Percentiles rank a stretch among this genome's conserved stretches.
These are phyloP conservation scores for Hirsutella thompsonii DNA, from an alignment of 2,329 filamentous ascomycete genomes.

Conservation along the genomic window DNA sequence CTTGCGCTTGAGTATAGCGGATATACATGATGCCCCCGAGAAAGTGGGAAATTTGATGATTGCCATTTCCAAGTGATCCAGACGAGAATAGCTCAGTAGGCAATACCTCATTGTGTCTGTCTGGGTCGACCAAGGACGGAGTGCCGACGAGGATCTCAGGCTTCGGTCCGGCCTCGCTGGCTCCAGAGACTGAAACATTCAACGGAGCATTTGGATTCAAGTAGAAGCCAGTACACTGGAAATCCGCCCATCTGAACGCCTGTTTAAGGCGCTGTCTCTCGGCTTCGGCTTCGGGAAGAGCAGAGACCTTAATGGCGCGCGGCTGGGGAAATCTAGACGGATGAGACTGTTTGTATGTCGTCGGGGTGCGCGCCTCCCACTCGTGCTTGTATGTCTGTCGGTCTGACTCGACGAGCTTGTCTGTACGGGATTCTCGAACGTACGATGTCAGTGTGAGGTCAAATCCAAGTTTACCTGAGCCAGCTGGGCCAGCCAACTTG, in stretches of 20 bases:
- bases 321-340: neutral
- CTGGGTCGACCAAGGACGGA: neutral
- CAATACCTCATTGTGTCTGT: neutral
- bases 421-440: neutral
- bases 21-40: conserved; percentile 4
- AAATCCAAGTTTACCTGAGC: neutral
- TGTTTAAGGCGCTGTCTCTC: conserved; percentile 1
- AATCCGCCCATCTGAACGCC: conserved; percentile 1
- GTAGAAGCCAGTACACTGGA: conserved; percentile 3
- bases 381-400: neutral
- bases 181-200: neutral
- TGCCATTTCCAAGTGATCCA: neutral
- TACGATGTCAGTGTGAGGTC: neutral
- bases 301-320: neutral
- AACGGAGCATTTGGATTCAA: neutral
- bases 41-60: neutral
- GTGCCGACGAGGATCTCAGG: conserved; percentile 1
- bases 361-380: neutral
- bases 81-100: neutral
- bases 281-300: neutral
- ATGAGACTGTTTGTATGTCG: neutral
- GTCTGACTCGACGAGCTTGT: neutral
- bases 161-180: neutral
- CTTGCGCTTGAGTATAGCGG: neutral
- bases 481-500: neutral